Evolutionary conservation across 2,329 filamentous ascomycete genomes (phyloP), one percentile per base, ranked within the genome.

Genomic region (Aureobasidium subglaciale): DNA sequence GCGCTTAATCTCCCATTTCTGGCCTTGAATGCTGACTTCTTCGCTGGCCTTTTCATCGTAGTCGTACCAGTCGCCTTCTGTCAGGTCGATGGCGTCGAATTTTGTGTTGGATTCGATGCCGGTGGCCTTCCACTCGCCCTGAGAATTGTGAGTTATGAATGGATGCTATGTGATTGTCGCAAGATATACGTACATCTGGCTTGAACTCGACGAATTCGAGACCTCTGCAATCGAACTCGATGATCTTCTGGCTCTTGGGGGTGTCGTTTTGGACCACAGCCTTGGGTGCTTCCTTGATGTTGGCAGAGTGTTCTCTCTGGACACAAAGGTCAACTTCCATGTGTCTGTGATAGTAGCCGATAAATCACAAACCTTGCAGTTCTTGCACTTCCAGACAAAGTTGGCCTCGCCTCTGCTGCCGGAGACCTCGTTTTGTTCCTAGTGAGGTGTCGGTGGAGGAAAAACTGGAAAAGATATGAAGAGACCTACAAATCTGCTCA

Each of bases 361-460:
- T 2, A 5, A 15, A 4, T 2, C 15, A 69, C 73, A 27, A 63
- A 93, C 90, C 82, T 93, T 95, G 84, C 93, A 99, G 69, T 93
- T 92, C 73, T 95, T 96, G 80, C 93, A 99, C 71, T 85, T 91
- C 92, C 93, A 99, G n/a, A 99, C 93, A 72, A 99, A 99, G 72
- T 97, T 97, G 59, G 93, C 93, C 72, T 97, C 91, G 61, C 93
- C 93, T 66, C 90, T 83, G 70, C 91, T 96, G 32, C 91, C 91
- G 61, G 89, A 93, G 70, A 96, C 84, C 61, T 96, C 90, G 68
- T 95, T 91, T 66, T 78, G 80, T 68, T 97, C 92, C 90, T 96
- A 60, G 7, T 24, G n/a, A 45, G 10, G 49, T 56, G 27, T 43
- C 18, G 37, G 37, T 29, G 20, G 18, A 15, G 22, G 34, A 20